phyloP scores from a whole-genome alignment of 148 eudicot genomes.

The Camellia japonica region DNA sequence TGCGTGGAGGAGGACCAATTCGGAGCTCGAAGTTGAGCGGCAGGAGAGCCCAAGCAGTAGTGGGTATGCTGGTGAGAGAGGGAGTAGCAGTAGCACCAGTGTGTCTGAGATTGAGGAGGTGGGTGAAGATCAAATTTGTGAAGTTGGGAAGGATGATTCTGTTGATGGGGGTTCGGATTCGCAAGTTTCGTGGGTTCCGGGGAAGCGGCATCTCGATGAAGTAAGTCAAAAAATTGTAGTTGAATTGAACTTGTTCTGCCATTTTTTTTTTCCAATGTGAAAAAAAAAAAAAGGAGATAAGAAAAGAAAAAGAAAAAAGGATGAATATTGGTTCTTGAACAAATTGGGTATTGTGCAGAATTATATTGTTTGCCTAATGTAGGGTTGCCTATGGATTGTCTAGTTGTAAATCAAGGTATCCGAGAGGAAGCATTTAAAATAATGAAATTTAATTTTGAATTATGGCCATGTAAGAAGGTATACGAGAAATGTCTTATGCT shows the following conservation, averaged over 20 bases:
- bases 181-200: slow-evolving; percentile 50
- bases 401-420: not conserved
- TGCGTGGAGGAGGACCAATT: slow-evolving; percentile 39
- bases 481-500: too few species aligned
- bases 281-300: not conserved
- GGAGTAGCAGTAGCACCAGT: slow-evolving; percentile 49
- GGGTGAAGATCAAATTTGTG: slow-evolving; percentile 36
- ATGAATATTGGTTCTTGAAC: not conserved
- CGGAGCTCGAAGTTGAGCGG: slow-evolving; percentile 46
- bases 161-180: slow-evolving; percentile 36
- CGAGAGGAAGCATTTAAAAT: too few species aligned
- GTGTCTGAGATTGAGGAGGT: slow-evolving; percentile 48
- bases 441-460: not conserved
- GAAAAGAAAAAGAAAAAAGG: not conserved
- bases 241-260: not conserved
- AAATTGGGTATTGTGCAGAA: not conserved
- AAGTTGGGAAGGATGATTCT: slow-evolving; percentile 24
- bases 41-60: slow-evolving; percentile 71
- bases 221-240: slow-evolving; percentile 30
- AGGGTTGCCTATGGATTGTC: not conserved
- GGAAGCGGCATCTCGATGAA: slow-evolving; percentile 80
- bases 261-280: not conserved
- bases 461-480: not conserved
- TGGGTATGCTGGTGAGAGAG: slow-evolving; percentile 85
- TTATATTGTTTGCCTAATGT: not conserved